Evolutionary conservation across 345 rosid genomes (phyloP).

Genomic region (Orychophragmus violaceus): DNA sequence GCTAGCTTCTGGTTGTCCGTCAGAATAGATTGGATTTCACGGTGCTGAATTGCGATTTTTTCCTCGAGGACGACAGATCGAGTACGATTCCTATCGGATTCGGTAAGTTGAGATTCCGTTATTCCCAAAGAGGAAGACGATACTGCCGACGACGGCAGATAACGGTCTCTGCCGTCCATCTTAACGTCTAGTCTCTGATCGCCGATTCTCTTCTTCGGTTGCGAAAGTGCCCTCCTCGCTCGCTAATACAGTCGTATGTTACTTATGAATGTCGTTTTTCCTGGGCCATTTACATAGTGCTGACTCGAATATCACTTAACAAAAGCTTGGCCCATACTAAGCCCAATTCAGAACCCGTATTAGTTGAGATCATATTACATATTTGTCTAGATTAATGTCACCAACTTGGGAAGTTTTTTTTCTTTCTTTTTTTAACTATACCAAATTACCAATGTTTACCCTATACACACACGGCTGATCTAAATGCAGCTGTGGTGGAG

Average conservation of each 20-base stretch:
- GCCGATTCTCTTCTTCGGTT: no score
- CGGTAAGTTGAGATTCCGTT: constrained; percentile 9
- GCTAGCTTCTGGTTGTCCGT: constrained; percentile 60
- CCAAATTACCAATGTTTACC: no score
- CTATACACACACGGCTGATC: no score
- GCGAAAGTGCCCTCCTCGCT: not conserved
- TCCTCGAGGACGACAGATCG: constrained; percentile 55
- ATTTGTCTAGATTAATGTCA: no score
- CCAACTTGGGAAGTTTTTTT: no score
- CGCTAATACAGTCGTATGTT: no score
- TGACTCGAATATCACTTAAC: not conserved
- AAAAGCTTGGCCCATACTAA: not conserved
- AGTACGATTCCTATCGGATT: constrained; percentile 6
- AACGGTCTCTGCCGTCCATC: constrained; percentile 22
- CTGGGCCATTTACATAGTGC: not conserved
- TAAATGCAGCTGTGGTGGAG: no score
- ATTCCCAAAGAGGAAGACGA: not conserved
- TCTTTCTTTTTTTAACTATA: no score
- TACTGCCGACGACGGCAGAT: constrained; percentile 5
- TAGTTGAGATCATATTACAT: no score
- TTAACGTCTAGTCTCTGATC: not conserved
- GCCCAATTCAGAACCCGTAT: no score
- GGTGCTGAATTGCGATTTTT: constrained; percentile 56
- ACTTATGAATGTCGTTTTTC: not conserved
- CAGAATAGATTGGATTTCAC: constrained; percentile 68